phyloP scores from a whole-genome alignment of 805 yeast genomes.

The Blastobotrys attinorum region DNA sequence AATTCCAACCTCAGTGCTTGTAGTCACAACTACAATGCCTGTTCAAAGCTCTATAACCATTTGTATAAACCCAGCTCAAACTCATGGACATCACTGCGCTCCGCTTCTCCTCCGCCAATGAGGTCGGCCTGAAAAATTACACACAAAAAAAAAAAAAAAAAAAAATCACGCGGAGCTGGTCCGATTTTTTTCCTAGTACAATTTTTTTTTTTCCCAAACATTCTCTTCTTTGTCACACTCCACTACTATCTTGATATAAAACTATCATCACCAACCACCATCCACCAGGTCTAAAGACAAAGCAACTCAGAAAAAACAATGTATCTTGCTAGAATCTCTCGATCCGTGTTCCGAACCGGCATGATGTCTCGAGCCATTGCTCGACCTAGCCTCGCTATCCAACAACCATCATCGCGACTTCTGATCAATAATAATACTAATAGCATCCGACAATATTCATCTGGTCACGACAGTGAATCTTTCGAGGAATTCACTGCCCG shows the following conservation, averaged over 20 bases:
- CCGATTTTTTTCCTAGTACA: neutral
- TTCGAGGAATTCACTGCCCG: conserved; percentile 87
- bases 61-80: too few relatives aligned
- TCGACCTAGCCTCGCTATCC: too few relatives aligned
- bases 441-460: conserved; percentile 72
- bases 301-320: neutral
- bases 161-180: neutral
- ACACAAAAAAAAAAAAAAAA: too few relatives aligned
- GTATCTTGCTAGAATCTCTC: conserved; percentile 1
- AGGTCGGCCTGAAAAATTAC: too few relatives aligned
- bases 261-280: neutral
- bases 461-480: conserved; percentile 80
- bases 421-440: too few relatives aligned
- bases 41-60: too few relatives aligned
- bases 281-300: neutral
- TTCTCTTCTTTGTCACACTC: too few relatives aligned
- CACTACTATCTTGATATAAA: too few relatives aligned
- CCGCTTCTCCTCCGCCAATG: too few relatives aligned
- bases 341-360: conserved; percentile 1
- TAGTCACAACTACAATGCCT: too few relatives aligned
- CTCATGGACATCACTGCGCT: too few relatives aligned
- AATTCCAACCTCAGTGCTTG: too few relatives aligned
- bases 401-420: conserved; percentile 7
- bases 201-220: neutral
- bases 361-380: neutral